Conservation (phyloP, 1,284 basidiomycete genomes). For the Paramarasmius palmivorus region DNA sequence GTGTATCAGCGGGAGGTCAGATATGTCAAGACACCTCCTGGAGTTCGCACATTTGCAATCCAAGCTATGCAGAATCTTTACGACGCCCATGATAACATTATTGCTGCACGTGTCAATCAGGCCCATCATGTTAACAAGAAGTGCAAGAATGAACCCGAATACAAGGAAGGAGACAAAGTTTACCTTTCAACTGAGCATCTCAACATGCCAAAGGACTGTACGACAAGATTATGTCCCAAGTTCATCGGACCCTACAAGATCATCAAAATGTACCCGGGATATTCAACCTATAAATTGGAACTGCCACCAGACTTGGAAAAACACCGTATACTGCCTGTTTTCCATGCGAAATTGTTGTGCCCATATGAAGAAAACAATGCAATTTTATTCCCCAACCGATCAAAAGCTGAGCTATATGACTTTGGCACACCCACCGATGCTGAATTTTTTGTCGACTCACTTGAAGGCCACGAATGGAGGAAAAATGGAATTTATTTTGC, state of each 20-base stretch:
- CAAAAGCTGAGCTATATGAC: not conserved
- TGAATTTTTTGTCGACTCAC: slow-evolving; percentile 5
- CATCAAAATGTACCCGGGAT: slow-evolving; percentile 16
- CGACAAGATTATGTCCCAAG: slow-evolving; percentile 27
- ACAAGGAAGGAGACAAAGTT: slow-evolving; percentile 22
- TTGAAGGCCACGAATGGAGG: slow-evolving; percentile 4
- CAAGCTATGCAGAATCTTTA: slow-evolving; percentile 4
- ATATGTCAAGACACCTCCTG: not conserved
- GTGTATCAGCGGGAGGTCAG: not conserved
- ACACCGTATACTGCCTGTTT: slow-evolving; percentile 21
- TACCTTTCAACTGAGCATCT: slow-evolving; percentile 32
- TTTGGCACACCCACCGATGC: slow-evolving; percentile 3
- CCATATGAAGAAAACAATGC: not conserved
- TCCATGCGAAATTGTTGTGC: slow-evolving; percentile 15
- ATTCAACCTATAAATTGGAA: slow-evolving; percentile 27
- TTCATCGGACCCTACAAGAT: slow-evolving; percentile 33
- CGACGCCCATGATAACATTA: slow-evolving; percentile 5
- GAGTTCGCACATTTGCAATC: not conserved
- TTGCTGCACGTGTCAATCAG: not conserved
- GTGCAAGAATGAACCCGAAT: slow-evolving; percentile 14
- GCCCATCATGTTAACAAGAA: not conserved
- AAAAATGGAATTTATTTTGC: not conserved
- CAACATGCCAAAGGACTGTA: slow-evolving; percentile 25
- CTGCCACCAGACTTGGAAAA: slow-evolving; percentile 22
- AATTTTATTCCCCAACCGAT: not conserved